Evolutionary conservation across 2,329 filamentous ascomycete species (phyloP).

Genomic region (Cordyceps javanica): DNA sequence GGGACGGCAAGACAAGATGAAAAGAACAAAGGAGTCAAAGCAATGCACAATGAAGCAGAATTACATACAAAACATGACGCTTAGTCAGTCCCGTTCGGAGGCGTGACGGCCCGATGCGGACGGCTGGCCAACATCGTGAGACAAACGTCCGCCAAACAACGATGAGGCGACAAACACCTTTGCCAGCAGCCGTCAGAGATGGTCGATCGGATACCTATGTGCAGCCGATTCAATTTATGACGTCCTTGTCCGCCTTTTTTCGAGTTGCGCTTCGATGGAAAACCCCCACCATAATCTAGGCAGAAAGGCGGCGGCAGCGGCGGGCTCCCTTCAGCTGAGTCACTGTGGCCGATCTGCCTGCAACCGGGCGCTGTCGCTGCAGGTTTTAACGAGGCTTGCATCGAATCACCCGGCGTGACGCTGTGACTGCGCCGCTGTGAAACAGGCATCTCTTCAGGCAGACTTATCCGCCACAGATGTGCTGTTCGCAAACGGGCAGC

Average conservation of each 20-base stretch:
- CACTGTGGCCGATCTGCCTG: neutral
- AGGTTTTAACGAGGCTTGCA: neutral
- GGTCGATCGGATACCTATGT: too few species aligned
- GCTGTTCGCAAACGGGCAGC: neutral
- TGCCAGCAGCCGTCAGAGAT: too few species aligned
- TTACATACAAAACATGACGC: neutral
- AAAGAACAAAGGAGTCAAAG: neutral
- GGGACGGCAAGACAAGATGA: neutral
- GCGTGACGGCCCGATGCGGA: neutral
- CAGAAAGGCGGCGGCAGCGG: neutral
- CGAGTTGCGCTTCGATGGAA: too few species aligned
- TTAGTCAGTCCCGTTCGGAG: neutral
- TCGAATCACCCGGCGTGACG: neutral
- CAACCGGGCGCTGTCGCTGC: neutral
- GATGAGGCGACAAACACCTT: neutral
- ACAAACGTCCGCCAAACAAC: neutral
- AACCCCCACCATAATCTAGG: neutral
- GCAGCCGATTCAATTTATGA: too few species aligned
- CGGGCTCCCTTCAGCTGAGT: conserved; percentile 6
- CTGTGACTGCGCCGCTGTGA: neutral
- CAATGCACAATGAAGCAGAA: neutral
- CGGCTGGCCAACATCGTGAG: neutral
- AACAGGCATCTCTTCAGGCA: neutral
- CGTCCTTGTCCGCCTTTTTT: too few species aligned
- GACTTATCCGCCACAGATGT: neutral